These are phyloP conservation scores for Dillenia turbinata DNA, from an alignment of 164 flowering plant genomes.

Conservation along the genomic window DNA sequence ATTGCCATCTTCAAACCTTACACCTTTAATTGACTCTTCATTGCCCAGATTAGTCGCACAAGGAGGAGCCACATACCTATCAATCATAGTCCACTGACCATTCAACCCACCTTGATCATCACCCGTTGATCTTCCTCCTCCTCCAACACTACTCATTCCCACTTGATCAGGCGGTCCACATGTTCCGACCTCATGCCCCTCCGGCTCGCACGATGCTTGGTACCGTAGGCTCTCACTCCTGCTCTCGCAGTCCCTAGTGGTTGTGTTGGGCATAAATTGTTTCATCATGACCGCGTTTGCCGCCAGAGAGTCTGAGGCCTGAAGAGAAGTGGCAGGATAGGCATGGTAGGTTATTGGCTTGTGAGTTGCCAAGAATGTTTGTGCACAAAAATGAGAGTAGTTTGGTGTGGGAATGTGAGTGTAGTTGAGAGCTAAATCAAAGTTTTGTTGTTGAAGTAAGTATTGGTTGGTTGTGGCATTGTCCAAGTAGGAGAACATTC, in stretches of 20 bases:
- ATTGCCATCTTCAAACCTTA: constrained; percentile 31
- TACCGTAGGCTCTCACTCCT: constrained; percentile 31
- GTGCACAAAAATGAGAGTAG: constrained; percentile 31
- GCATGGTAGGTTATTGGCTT: constrained; percentile 27
- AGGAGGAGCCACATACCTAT: constrained; percentile 33
- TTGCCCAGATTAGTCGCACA: constrained; percentile 12
- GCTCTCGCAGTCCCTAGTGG: constrained; percentile 42
- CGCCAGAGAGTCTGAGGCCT: constrained; percentile 21
- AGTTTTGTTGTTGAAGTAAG: constrained; percentile 11
- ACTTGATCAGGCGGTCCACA: constrained; percentile 30
- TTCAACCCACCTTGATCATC: constrained; percentile 17
- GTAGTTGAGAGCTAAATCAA: constrained; percentile 33
- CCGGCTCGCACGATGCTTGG: constrained; percentile 32
- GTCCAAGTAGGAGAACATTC: constrained; percentile 19
- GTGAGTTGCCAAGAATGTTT: constrained; percentile 25
- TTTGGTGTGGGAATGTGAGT: constrained; percentile 26
- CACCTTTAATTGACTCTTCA: constrained; percentile 30
- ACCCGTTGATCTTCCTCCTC: constrained; percentile 18
- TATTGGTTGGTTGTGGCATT: constrained; percentile 14
- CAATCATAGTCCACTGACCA: constrained; percentile 63
- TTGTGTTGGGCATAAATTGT: constrained; percentile 47
- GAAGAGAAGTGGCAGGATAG: constrained; percentile 7
- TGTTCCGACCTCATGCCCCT: constrained; percentile 35
- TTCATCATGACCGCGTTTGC: constrained; percentile 25
- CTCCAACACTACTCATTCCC: no score